These are phyloP conservation scores for Xylaria multiplex DNA, from an alignment of 2,329 filamentous ascomycete species.

Conservation along the genomic window DNA sequence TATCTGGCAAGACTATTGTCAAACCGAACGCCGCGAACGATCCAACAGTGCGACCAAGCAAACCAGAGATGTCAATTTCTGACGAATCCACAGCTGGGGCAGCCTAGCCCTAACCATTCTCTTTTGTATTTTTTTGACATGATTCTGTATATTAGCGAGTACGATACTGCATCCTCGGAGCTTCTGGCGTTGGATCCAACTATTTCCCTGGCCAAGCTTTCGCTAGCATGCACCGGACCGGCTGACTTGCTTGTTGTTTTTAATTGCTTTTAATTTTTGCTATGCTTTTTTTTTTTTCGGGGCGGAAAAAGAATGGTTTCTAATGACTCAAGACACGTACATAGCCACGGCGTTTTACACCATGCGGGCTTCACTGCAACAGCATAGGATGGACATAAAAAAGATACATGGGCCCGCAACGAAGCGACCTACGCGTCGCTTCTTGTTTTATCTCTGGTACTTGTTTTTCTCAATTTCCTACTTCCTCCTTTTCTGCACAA, in stretches of 20 bases:
- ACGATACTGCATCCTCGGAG: constrained; percentile 50
- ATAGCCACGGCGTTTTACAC: constrained; percentile 39
- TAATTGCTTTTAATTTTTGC: constrained; percentile 27
- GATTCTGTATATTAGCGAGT: constrained; percentile 54
- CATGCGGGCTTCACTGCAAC: constrained; percentile 37
- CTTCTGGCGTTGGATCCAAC: constrained; percentile 48
- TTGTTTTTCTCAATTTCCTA: constrained; percentile 1
- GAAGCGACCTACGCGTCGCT: constrained; percentile 19
- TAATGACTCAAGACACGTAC: constrained; percentile 37
- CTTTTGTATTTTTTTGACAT: constrained; percentile 44
- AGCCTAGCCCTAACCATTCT: constrained; percentile 42
- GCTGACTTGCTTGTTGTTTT: constrained; percentile 24
- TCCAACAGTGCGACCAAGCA: constrained; percentile 55
- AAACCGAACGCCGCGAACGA: constrained; percentile 71
- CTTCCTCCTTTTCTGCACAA: constrained; percentile 4
- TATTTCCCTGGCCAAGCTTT: constrained; percentile 15
- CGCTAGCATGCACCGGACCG: background rate
- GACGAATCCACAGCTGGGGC: constrained; percentile 41
- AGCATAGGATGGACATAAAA: constrained; percentile 45
- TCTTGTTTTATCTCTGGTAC: constrained; percentile 20
- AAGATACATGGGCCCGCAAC: constrained; percentile 37
- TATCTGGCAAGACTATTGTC: constrained; percentile 68
- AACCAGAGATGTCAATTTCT: constrained; percentile 49
- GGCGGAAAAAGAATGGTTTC: constrained; percentile 23
- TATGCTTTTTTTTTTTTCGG: constrained; percentile 28